These are phyloP conservation scores for Citrullus colocynthis DNA, from an alignment of 306 rosid genomes.

Conservation along the genomic window DNA sequence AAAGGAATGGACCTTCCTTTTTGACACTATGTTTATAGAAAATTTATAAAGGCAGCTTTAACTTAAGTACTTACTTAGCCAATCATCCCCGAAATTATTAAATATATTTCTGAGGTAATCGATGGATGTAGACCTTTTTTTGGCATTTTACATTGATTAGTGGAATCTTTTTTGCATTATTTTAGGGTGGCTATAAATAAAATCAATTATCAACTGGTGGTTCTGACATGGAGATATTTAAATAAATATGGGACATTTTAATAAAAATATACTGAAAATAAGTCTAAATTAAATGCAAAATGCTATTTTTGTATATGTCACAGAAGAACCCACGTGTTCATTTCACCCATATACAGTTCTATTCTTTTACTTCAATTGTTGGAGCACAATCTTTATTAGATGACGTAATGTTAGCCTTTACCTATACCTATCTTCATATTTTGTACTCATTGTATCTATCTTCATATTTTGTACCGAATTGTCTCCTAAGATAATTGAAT, in stretches of 20 bases:
- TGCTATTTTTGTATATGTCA: not conserved
- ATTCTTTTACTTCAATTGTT: too few relatives aligned
- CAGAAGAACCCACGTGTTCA: not conserved
- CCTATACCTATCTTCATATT: too few relatives aligned
- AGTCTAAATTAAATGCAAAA: not conserved
- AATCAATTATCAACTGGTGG: not conserved
- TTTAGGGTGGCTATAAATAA: not conserved
- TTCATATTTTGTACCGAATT: too few relatives aligned
- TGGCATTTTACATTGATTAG: not conserved
- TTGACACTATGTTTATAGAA: not conserved
- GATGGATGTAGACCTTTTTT: constrained; percentile 2
- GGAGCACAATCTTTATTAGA: too few relatives aligned
- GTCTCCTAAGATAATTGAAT: too few relatives aligned
- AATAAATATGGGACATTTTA: not conserved
- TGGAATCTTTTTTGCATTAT: constrained; percentile 3
- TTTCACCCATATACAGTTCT: not conserved
- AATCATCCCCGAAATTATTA: not conserved
- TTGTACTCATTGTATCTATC: too few relatives aligned
- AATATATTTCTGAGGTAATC: not conserved
- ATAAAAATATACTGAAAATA: not conserved
- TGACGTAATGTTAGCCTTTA: too few relatives aligned
- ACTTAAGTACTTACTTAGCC: not conserved
- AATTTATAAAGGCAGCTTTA: not conserved
- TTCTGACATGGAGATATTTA: not conserved
- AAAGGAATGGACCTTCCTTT: not conserved